Evolutionary conservation across 2,329 filamentous ascomycete genomes (phyloP).

Genomic region (Aspergillus calidoustus): DNA sequence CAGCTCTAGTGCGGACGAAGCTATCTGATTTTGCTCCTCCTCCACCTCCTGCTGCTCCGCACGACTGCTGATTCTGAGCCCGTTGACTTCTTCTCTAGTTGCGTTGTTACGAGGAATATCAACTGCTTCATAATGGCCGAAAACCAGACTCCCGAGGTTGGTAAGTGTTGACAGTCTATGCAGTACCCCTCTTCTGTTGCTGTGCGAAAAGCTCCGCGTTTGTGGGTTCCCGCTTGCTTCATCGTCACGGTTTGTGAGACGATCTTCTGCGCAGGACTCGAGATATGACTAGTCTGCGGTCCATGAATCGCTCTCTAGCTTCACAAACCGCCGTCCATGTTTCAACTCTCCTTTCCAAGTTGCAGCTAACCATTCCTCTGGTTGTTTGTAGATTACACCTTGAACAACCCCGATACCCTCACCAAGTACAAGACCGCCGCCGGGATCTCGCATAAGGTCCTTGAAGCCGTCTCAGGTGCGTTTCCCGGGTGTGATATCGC

Average conservation of each 20-base stretch:
- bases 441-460: conserved; percentile 92
- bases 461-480: conserved; percentile 76
- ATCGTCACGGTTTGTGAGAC: conserved; percentile 21
- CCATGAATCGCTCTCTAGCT: not conserved
- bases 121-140: conserved; percentile 44
- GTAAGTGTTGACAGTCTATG: conserved; percentile 36
- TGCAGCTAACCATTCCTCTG: conserved; percentile 24
- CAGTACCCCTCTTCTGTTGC: conserved; percentile 24
- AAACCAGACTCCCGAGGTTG: conserved; percentile 44
- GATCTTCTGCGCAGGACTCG: conserved; percentile 6
- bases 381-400: conserved; percentile 71
- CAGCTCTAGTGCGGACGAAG: conserved; percentile 20
- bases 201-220: conserved; percentile 36
- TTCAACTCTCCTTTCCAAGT: conserved; percentile 11
- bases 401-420: conserved; percentile 90
- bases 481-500: conserved; percentile 13
- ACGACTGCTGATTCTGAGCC: conserved; percentile 24
- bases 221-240: conserved; percentile 38
- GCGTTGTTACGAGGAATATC: conserved; percentile 30
- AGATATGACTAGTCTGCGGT: not conserved
- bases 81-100: conserved; percentile 25
- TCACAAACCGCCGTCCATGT: not conserved
- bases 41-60: conserved; percentile 28
- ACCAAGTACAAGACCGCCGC: conserved; percentile 99
- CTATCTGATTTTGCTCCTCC: conserved; percentile 24